Percentiles rank a stretch among this genome's conserved stretches.
phyloP scores from a whole-genome alignment of 116 monocot genomes.

The Phalaenopsis hybrid region DNA sequence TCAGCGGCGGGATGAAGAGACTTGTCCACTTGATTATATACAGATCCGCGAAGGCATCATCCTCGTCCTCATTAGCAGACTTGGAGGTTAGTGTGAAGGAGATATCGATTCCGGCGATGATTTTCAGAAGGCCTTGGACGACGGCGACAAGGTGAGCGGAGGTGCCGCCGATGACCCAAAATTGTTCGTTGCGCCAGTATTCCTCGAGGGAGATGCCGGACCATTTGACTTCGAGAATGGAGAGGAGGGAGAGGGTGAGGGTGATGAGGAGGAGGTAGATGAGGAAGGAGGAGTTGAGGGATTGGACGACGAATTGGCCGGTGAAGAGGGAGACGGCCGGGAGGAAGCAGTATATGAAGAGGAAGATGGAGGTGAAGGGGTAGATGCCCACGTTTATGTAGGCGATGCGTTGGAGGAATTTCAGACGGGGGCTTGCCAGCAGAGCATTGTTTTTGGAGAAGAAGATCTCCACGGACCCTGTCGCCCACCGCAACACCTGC shows the following conservation, averaged over 20 bases:
- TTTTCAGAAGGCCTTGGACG: constrained; percentile 62
- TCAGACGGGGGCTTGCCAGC: constrained; percentile 56
- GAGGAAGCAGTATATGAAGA: constrained; percentile 70
- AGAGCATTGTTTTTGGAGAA: constrained; percentile 79
- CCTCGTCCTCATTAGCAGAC: constrained; percentile 53
- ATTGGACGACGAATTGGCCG: constrained; percentile 76
- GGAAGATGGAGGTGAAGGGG: constrained; percentile 89
- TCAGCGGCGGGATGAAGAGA: constrained; percentile 56
- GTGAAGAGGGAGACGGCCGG: constrained; percentile 72
- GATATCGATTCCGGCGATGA: constrained; percentile 69
- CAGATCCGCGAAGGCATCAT: constrained; percentile 63
- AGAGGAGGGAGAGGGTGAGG: constrained; percentile 44
- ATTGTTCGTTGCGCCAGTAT: constrained; percentile 96
- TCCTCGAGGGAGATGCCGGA: constrained; percentile 73
- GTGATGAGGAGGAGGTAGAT: constrained; percentile 69
- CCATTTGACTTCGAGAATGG: constrained; percentile 84
- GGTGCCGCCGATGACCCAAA: constrained; percentile 90
- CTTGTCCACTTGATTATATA: constrained; percentile 65
- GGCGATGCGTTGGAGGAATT: constrained; percentile 74
- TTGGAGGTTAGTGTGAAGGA: constrained; percentile 73
- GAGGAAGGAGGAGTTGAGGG: constrained; percentile 63
- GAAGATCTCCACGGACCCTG: constrained; percentile 93
- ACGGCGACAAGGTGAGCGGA: constrained; percentile 70
- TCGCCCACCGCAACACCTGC: constrained; percentile 74
- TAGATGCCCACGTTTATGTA: constrained; percentile 90